Evolutionary conservation across 345 rosid species (phyloP), one percentile per base, ranked within the genome.

Genomic region (Aurinia saxatilis): DNA sequence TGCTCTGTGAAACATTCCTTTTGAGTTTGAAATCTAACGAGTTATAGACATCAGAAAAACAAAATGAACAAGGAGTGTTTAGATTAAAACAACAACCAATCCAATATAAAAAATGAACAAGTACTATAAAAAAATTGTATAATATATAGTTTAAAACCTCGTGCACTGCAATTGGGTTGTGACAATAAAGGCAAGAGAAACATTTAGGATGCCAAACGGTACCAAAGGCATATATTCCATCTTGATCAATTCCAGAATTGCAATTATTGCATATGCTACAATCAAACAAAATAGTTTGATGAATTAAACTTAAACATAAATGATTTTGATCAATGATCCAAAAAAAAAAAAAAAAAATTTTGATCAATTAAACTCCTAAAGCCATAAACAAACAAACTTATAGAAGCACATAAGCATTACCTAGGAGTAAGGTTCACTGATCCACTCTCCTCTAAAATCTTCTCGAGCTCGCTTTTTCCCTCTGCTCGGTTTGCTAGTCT

Each of bases 231-330:
- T 77, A 84, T 66, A 75, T 75, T 33, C 82, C 87, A 63, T 62
- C 69, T 18, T 27, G 31, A 27, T 78, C 82, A 25, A 84, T 79
- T 17, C 66, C 83, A 15, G 69, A 65, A n/a, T 77, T 65, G 80
- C 95, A 86, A 18, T 82, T 82, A 35, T 75, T 72, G 54, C 90
- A 86, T 67, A 75, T 5, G 69, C 98, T 90, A 69, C 61, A 60
- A 30, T 48, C 30, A 63, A 51, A 45, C 14, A 55, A 65, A 5
- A 11, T 2, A 10, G 8, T 8, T 23, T 17, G 23, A 44, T 12
- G 25, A 23, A 23, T 3, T 27, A 27, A 27, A 4, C 5, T 27
- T 27, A 27, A 27, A 27, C 31, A 5, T 21, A 4, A 21, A 21
- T 21, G 4, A 21, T 21, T 21, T 21, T 1, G 5, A 2, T 27